phyloP scores from a whole-genome alignment of 768 basidiomycete genomes.

The Piloderma croceum region DNA sequence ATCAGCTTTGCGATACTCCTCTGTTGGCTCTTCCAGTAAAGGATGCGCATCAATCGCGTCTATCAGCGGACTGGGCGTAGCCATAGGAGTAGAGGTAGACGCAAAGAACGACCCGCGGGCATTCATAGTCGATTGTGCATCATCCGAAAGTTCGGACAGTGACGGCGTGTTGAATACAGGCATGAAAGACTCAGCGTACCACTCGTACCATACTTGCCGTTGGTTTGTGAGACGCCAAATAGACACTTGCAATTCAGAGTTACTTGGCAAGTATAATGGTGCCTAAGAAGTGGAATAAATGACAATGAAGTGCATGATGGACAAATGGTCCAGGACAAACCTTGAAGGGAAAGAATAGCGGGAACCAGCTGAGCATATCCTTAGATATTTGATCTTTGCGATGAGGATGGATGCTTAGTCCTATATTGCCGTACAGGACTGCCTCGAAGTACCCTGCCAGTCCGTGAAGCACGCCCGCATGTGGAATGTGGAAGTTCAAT shows the following conservation, averaged over 20 bases:
- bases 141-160: slow-evolving; percentile 19
- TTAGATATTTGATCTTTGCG: slow-evolving; percentile 82
- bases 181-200: slow-evolving; percentile 93
- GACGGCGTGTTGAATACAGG: slow-evolving; percentile 42
- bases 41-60: slow-evolving; percentile 57
- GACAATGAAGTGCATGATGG: slow-evolving; percentile 1
- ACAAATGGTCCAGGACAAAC: slow-evolving; percentile 36
- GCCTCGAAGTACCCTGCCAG: slow-evolving; percentile 98
- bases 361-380: slow-evolving; percentile 99
- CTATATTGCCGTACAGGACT: slow-evolving; percentile 82
- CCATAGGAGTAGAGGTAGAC: slow-evolving; percentile 18
- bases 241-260: slow-evolving; percentile 87
- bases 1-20: slow-evolving; percentile 20
- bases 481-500: slow-evolving; percentile 86
- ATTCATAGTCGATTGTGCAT: too few relatives aligned
- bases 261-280: slow-evolving; percentile 87
- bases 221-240: slow-evolving; percentile 92
- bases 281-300: slow-evolving; percentile 45
- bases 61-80: slow-evolving; percentile 54
- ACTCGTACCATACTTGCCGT: slow-evolving; percentile 96
- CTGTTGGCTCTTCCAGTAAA: slow-evolving; percentile 10
- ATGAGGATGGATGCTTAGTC: slow-evolving; percentile 90
- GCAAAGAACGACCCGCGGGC: slow-evolving; percentile 14
- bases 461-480: slow-evolving; percentile 90
- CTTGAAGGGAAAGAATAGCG: slow-evolving; percentile 91